Percentiles rank a stretch among this genome's conserved stretches.
Conservation (phyloP, 2,329 filamentous ascomycete species). For the Fusarium sp. region DNA sequence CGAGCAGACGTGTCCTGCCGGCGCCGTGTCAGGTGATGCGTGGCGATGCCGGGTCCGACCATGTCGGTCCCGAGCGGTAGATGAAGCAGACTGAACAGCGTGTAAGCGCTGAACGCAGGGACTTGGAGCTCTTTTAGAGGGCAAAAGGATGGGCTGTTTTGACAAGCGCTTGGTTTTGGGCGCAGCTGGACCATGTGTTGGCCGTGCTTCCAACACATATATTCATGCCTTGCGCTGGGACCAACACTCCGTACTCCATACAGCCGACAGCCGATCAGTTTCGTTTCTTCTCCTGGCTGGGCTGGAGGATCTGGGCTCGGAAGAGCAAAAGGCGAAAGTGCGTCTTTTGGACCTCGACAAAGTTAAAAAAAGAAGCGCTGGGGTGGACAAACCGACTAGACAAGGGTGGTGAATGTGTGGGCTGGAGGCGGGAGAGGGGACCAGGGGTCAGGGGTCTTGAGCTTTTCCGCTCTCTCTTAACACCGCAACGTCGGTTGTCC, state of each 20-base stretch:
- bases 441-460: slow-evolving; percentile 30
- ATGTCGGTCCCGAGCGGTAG: slow-evolving; percentile 20
- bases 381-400: neutral
- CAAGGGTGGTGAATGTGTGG: slow-evolving; percentile 6
- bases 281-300: neutral
- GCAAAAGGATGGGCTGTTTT: slow-evolving; percentile 24
- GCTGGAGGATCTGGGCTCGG: neutral
- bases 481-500: slow-evolving; percentile 35
- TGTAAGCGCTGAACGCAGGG: slow-evolving; percentile 16
- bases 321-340: neutral
- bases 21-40: slow-evolving; percentile 18
- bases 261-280: neutral
- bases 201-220: slow-evolving; percentile 3
- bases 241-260: slow-evolving; percentile 19
- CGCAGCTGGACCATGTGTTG: slow-evolving; percentile 17
- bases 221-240: slow-evolving; percentile 3
- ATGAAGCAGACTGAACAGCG: slow-evolving; percentile 14
- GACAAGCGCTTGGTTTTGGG: slow-evolving; percentile 31
- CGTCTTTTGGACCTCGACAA: neutral
- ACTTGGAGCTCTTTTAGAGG: slow-evolving; percentile 9
- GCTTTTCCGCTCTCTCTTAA: slow-evolving; percentile 14
- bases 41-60: slow-evolving; percentile 9
- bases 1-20: neutral
- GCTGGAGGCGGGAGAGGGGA: slow-evolving; percentile 23
- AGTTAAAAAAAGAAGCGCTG: slow-evolving; percentile 36